phyloP scores from a whole-genome alignment of 495 filamentous ascomycete genomes.

The Xylaria grammica region DNA sequence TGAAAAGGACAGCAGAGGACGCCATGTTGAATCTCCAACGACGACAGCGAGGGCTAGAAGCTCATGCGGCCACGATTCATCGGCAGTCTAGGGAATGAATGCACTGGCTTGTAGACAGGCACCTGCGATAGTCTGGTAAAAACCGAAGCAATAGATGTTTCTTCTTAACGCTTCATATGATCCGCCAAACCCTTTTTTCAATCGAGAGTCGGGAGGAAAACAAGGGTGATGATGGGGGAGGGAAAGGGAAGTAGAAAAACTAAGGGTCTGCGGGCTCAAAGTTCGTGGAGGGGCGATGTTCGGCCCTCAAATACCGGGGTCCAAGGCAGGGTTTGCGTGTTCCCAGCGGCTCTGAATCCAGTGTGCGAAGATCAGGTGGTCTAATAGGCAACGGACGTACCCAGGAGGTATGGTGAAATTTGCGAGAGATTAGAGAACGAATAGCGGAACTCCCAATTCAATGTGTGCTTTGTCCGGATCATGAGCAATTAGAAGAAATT shows the following conservation, averaged over 20 bases:
- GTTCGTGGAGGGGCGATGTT: conserved; percentile 7
- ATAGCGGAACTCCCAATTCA: too few relatives aligned
- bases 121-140: background rate
- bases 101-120: background rate
- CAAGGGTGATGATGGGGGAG: background rate
- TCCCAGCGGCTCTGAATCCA: background rate
- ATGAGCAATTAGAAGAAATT: too few relatives aligned
- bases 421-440: too few relatives aligned
- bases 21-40: conserved; percentile 31
- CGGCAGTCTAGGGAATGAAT: conserved; percentile 14
- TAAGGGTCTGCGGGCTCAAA: conserved; percentile 13
- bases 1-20: conserved; percentile 23
- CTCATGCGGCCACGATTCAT: conserved; percentile 20
- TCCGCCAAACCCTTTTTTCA: background rate
- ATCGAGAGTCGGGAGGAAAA: background rate
- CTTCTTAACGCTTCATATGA: background rate
- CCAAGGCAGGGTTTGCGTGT: background rate
- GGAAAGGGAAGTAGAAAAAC: background rate
- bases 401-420: too few relatives aligned
- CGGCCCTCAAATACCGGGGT: conserved; percentile 6
- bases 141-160: background rate
- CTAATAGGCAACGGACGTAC: too few relatives aligned
- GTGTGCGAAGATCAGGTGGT: background rate
- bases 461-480: too few relatives aligned
- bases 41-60: background rate